These are phyloP conservation scores for Aspergillus kassunensis DNA, from an alignment of 495 filamentous ascomycete species.

Conservation along the genomic window DNA sequence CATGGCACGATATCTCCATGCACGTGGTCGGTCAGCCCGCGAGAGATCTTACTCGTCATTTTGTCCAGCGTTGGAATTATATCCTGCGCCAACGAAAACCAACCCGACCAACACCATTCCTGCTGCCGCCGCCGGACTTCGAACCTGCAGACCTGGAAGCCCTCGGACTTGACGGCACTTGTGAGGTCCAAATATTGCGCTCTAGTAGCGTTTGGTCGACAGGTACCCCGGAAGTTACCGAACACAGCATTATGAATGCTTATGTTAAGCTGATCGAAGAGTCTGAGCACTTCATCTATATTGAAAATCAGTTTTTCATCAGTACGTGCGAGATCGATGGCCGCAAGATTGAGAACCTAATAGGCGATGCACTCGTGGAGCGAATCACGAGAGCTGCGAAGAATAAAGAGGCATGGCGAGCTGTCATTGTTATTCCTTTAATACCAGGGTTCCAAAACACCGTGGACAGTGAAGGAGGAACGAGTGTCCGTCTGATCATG, in stretches of 20 bases:
- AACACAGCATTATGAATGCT: constrained; percentile 93
- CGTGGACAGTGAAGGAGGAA: constrained; percentile 89
- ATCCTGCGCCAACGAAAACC: constrained; percentile 91
- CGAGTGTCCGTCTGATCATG: constrained; percentile 92
- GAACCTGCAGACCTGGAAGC: constrained; percentile 78
- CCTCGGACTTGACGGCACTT: constrained; percentile 85
- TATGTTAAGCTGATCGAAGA: constrained; percentile 93
- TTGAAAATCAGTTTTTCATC: constrained; percentile 99
- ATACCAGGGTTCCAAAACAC: constrained; percentile 99
- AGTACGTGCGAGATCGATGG: constrained; percentile 86
- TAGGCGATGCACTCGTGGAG: constrained; percentile 93
- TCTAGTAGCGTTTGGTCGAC: constrained; percentile 90
- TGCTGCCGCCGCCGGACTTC: constrained; percentile 91
- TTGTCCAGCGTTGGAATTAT: constrained; percentile 99
- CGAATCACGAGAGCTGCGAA: constrained; percentile 80
- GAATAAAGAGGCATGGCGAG: constrained; percentile 87
- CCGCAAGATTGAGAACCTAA: constrained; percentile 82
- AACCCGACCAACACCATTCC: constrained; percentile 86
- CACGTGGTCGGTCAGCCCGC: constrained; percentile 97
- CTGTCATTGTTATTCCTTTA: constrained; percentile 89
- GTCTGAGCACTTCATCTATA: constrained; percentile 96
- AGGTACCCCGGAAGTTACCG: constrained; percentile 73
- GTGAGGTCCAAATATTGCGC: constrained; percentile 92
- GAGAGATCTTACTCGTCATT: constrained; percentile 89
- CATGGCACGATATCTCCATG: constrained; percentile 99